Evolutionary conservation across 805 yeast species (phyloP), one percentile per base, ranked within the genome.

Genomic region (Ogataea ganodermae): DNA sequence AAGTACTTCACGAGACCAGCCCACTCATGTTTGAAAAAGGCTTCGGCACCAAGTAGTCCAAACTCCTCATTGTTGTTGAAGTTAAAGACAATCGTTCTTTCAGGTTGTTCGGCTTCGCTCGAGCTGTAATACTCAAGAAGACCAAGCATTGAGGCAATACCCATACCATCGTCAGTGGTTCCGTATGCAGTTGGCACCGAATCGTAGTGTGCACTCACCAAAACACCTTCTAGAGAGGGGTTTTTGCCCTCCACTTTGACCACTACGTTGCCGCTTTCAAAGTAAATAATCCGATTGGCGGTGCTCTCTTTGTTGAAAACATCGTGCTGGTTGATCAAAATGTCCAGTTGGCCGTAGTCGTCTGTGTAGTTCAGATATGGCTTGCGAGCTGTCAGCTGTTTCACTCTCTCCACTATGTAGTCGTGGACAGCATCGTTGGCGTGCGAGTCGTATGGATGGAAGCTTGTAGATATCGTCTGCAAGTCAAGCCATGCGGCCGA

Each of bases 121-220:
- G 50, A 35, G 0, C 72, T 63, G 55, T 71, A 78, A 56, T 79
- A 67, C 33, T 80, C 74, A 49, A 90, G 67, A 2, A 87, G 70
- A 1, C 90, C 95, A 40, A 90, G 68, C 74, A 90, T 70, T 8
- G 94, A 76, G 1, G 90, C 96, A 50, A 89, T 74, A 7, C 97
- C 97, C 71, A 83, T 82, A 1, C 97, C 97, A 61, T 89, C 96
- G 63, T 91, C 97, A 2, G 97, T 91, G 1, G 94, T 81, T 24
- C 97, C 97, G 57, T 72, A 81, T 4, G 89, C 82, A 2, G 95
- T 80, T 17, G 96, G 95, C 6, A 90, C 97, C 6, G 92, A 81
- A 68, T 90, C 97, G 59, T 72, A 91, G 68, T 91, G 97, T 4
- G 97, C 90, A 56, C 94, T 84, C 3, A 91, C 62, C 35, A 90